Conservation (phyloP, 495 filamentous ascomycete genomes). For the Penicillium psychrofluorescens region DNA sequence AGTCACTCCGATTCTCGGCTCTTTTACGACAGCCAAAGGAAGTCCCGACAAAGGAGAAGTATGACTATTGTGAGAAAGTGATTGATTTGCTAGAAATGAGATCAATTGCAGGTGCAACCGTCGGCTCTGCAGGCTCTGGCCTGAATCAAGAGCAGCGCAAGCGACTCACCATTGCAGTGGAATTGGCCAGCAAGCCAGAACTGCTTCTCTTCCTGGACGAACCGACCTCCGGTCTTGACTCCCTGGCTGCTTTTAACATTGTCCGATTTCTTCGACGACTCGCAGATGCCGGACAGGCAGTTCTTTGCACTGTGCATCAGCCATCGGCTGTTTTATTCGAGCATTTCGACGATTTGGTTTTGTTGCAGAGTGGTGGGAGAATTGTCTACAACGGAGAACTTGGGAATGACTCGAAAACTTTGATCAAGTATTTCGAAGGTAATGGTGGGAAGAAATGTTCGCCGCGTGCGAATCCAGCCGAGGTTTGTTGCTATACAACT, state of each 20-base stretch:
- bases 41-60: conserved; percentile 63
- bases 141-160: conserved; percentile 84
- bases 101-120: conserved; percentile 75
- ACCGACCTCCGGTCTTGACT: conserved; percentile 82
- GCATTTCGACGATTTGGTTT: conserved; percentile 62
- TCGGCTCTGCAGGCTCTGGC: conserved; percentile 66
- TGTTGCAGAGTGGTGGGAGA: conserved; percentile 58
- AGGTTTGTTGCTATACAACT: conserved; percentile 27
- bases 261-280: conserved; percentile 82
- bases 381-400: conserved; percentile 64
- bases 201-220: conserved; percentile 86
- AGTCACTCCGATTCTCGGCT: conserved; percentile 79
- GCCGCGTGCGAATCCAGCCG: conserved; percentile 66
- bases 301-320: conserved; percentile 90
- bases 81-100: conserved; percentile 77
- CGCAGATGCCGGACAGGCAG: conserved; percentile 76
- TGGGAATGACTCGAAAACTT: conserved; percentile 39
- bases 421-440: conserved; percentile 46
- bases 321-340: conserved; percentile 81
- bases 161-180: conserved; percentile 83
- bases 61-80: conserved; percentile 76
- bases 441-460: conserved; percentile 46
- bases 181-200: conserved; percentile 78
- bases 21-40: conserved; percentile 70
- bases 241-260: conserved; percentile 80